A percentile compares a stretch with the other conserved stretches of the same genome.
phyloP scores from a whole-genome alignment of 78 protist genomes.

The Reticulomyxa filosa region DNA sequence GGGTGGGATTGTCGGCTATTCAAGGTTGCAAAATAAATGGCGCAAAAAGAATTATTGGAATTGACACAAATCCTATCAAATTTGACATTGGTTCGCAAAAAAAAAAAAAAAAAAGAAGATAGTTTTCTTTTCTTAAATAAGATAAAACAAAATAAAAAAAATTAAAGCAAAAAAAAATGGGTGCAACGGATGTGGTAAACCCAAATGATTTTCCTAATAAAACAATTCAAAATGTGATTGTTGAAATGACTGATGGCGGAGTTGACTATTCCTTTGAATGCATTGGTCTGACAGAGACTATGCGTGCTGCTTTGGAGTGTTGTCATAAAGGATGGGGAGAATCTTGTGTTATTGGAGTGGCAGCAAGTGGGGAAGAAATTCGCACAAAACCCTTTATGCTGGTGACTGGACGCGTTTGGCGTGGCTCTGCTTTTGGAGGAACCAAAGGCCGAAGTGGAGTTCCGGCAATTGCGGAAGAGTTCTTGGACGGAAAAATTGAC shows the following conservation, averaged over 20 bases:
- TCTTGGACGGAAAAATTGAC: too few relatives aligned
- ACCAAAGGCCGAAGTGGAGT: too few relatives aligned
- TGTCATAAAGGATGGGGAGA: neutral
- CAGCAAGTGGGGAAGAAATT: neutral
- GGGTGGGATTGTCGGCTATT: neutral
- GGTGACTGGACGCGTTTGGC: too few relatives aligned
- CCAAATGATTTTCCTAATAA: too few relatives aligned
- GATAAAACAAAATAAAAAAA: neutral
- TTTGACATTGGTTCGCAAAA: neutral
- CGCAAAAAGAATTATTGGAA: neutral
- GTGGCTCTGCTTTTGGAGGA: too few relatives aligned
- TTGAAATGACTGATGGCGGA: neutral
- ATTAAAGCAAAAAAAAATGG: neutral
- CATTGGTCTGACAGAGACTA: neutral
- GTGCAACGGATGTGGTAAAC: too few relatives aligned
- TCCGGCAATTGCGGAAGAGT: too few relatives aligned
- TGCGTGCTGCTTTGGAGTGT: neutral
- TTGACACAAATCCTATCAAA: neutral
- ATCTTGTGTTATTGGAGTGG: neutral
- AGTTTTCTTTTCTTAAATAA: neutral
- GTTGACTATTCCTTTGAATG: conserved; percentile 6
- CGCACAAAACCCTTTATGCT: conserved; percentile 1
- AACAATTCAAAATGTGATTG: too few relatives aligned
- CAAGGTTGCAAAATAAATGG: neutral
- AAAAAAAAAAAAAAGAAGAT: neutral